Percentiles rank a stretch among this genome's conserved stretches.
Conservation (phyloP, 1,284 basidiomycete species). For the Ustilago esculenta region DNA sequence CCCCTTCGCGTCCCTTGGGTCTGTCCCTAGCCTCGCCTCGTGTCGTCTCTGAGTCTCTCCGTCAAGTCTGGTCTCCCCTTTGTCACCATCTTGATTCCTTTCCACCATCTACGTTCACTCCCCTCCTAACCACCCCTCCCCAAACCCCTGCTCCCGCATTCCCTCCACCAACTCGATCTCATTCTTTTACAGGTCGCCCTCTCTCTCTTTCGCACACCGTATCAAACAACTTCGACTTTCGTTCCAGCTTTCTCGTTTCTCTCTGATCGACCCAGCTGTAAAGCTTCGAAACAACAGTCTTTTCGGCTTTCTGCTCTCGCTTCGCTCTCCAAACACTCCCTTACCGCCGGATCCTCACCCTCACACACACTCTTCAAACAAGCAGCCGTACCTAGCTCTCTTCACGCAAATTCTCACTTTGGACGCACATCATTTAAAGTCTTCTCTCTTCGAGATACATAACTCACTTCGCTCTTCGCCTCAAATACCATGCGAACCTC, state of each 20-base stretch:
- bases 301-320: slow-evolving; percentile 16
- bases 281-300: slow-evolving; percentile 32
- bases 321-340: slow-evolving; percentile 2
- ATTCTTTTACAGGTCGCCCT: slow-evolving; percentile 20
- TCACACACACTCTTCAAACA: neutral
- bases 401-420: neutral
- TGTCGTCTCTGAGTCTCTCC: slow-evolving; percentile 6
- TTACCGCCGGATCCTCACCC: slow-evolving; percentile 6
- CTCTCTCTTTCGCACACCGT: slow-evolving; percentile 15
- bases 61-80: slow-evolving; percentile 5
- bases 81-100: slow-evolving; percentile 34
- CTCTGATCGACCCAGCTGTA: slow-evolving; percentile 15
- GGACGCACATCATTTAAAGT: neutral
- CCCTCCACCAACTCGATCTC: slow-evolving; percentile 23
- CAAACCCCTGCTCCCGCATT: slow-evolving; percentile 1
- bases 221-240: slow-evolving; percentile 13
- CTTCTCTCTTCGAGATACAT: neutral
- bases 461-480: neutral
- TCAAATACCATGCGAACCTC: slow-evolving; percentile 35
- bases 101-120: slow-evolving; percentile 33
- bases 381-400: neutral
- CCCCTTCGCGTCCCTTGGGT: slow-evolving; percentile 9
- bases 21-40: slow-evolving; percentile 6
- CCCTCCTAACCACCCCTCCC: slow-evolving; percentile 12
- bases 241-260: slow-evolving; percentile 13